These are phyloP conservation scores for Xylariaceae sp. DNA, from an alignment of 2,329 filamentous ascomycete species.

Conservation along the genomic window DNA sequence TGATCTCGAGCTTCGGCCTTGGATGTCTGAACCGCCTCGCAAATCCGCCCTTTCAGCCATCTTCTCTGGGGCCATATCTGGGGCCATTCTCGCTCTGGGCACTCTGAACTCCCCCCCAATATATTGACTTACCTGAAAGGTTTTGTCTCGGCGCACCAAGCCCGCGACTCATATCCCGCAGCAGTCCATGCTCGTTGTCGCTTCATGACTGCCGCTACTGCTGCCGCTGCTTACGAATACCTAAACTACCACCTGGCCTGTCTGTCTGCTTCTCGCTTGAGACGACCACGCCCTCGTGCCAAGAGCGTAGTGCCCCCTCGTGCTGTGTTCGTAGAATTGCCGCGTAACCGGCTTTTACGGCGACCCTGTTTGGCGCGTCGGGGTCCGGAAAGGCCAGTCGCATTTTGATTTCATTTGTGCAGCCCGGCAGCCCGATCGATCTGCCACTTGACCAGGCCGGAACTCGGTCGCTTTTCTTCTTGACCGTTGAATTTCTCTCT, in stretches of 20 bases:
- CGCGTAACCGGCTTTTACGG: neutral
- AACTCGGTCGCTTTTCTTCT: neutral
- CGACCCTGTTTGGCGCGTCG: constrained; percentile 6
- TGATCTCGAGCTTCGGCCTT: neutral
- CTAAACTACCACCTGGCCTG: neutral
- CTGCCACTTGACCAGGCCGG: neutral
- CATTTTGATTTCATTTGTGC: neutral
- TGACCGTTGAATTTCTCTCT: neutral
- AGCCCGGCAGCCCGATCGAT: neutral
- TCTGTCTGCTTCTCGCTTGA: neutral
- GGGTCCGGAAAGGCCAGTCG: neutral
- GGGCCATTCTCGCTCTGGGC: neutral
- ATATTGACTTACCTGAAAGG: neutral
- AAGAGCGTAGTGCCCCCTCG: neutral
- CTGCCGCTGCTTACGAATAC: too few relatives aligned
- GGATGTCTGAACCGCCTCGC: neutral
- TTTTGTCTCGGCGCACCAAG: neutral
- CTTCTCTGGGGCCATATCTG: neutral
- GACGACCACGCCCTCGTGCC: neutral
- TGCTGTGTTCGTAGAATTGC: neutral
- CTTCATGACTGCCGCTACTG: neutral
- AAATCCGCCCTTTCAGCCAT: neutral
- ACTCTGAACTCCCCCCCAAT: neutral
- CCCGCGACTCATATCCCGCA: neutral
- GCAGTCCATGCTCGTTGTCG: neutral